Conservation (phyloP, 2,329 filamentous ascomycete genomes). For the Alternaria novae-zelandiae region DNA sequence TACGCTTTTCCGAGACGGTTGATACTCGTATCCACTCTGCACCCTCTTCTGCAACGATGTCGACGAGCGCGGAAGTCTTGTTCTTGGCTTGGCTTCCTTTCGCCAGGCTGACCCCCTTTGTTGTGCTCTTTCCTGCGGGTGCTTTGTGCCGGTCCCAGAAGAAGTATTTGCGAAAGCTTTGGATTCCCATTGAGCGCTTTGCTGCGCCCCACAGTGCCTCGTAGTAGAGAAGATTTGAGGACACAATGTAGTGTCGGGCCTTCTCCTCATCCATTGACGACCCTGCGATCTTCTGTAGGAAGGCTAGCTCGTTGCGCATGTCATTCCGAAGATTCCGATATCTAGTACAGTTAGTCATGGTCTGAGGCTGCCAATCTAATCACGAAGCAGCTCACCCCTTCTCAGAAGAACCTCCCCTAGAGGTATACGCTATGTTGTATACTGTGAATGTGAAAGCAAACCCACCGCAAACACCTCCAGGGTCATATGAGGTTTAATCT, state of each 20-base stretch:
- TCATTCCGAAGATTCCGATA: conserved; percentile 40
- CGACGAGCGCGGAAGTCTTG: conserved; percentile 63
- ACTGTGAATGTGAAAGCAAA: background rate
- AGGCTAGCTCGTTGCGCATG: conserved; percentile 45
- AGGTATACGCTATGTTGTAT: background rate
- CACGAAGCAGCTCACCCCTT: background rate
- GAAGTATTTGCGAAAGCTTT: conserved; percentile 57
- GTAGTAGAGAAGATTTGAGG: conserved; percentile 71
- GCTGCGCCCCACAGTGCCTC: conserved; percentile 68
- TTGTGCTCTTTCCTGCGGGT: conserved; percentile 27
- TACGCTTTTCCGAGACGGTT: conserved; percentile 66
- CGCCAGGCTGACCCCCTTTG: conserved; percentile 30
- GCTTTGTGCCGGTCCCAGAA: conserved; percentile 36
- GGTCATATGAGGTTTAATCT: background rate
- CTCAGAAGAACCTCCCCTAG: background rate
- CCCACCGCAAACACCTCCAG: background rate
- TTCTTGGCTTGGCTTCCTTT: conserved; percentile 49
- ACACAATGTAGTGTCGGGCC: conserved; percentile 63
- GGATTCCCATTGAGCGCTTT: conserved; percentile 63
- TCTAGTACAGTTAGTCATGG: background rate
- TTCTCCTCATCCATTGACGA: conserved; percentile 35
- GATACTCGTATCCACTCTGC: conserved; percentile 73
- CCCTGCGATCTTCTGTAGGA: conserved; percentile 37
- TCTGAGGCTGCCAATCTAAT: background rate
- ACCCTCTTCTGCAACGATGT: conserved; percentile 69